phyloP scores from a whole-genome alignment of 2,329 filamentous ascomycete species.

The Arachnomyces sp. region DNA sequence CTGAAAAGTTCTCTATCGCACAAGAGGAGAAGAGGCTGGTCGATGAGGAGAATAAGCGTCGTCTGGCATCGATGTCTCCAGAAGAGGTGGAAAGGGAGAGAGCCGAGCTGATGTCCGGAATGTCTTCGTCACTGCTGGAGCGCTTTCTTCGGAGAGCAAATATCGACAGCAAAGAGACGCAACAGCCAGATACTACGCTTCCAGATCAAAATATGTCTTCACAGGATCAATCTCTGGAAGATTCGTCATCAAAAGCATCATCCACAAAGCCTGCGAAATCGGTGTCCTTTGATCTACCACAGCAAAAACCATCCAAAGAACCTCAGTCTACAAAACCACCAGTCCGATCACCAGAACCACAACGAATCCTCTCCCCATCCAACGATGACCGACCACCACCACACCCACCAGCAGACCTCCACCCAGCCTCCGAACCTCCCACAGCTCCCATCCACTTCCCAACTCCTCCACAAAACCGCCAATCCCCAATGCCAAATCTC shows the following conservation, averaged over 20 bases:
- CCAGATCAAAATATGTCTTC: not conserved
- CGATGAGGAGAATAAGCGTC: constrained; percentile 70
- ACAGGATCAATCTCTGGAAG: not conserved
- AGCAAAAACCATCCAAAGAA: constrained; percentile 6
- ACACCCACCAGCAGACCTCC: constrained; percentile 30
- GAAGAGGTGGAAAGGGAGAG: constrained; percentile 75
- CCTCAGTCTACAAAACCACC: constrained; percentile 4
- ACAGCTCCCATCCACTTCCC: constrained; percentile 36
- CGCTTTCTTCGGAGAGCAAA: constrained; percentile 68
- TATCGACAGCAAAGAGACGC: constrained; percentile 53
- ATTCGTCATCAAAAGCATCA: constrained; percentile 1
- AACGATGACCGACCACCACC: constrained; percentile 30
- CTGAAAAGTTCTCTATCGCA: constrained; percentile 24
- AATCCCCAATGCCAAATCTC: constrained; percentile 58
- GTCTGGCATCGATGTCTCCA: constrained; percentile 68
- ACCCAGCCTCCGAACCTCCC: constrained; percentile 32
- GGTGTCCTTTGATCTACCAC: constrained; percentile 21
- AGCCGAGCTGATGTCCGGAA: constrained; percentile 66
- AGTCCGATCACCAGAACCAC: constrained; percentile 5
- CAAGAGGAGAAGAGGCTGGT: constrained; percentile 63
- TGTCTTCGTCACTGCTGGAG: constrained; percentile 70
- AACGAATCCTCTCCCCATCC: constrained; percentile 7
- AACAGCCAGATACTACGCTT: constrained; percentile 2
- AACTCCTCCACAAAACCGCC: constrained; percentile 32
- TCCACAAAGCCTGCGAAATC: constrained; percentile 17